phyloP scores from a whole-genome alignment of 495 filamentous ascomycete species.

The Staphylotrichum tortipilum region DNA sequence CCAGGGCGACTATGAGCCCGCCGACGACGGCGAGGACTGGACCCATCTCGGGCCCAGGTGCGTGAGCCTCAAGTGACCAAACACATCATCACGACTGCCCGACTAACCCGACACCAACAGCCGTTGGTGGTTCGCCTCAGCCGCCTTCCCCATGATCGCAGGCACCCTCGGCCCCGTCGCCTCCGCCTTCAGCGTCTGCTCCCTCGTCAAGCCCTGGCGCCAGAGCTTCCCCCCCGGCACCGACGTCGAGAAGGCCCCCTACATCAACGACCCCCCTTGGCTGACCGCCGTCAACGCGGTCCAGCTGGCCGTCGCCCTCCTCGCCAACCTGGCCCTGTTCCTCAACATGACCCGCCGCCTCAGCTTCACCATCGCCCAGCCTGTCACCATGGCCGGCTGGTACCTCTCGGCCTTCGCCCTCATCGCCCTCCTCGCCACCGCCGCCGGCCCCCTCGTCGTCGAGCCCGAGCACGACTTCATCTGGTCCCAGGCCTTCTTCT shows the following conservation, averaged over 20 bases:
- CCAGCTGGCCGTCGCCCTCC: constrained; percentile 60
- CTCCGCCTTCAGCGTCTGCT: constrained; percentile 68
- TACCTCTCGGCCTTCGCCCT: constrained; percentile 60
- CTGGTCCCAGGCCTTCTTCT: constrained; percentile 70
- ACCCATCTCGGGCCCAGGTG: constrained; percentile 49
- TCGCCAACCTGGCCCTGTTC: constrained; percentile 63
- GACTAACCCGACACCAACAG: constrained; percentile 20
- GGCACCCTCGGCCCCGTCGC: constrained; percentile 82
- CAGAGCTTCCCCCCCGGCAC: constrained; percentile 48
- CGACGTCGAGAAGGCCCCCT: constrained; percentile 37
- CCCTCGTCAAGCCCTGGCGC: constrained; percentile 65
- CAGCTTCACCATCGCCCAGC: constrained; percentile 69
- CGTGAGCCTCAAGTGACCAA: too few relatives aligned
- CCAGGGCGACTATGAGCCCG: too few relatives aligned
- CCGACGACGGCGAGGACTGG: too few relatives aligned
- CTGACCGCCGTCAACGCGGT: constrained; percentile 63
- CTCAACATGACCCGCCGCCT: constrained; percentile 78
- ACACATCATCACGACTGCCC: too few relatives aligned
- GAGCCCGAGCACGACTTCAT: constrained; percentile 45
- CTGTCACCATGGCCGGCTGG: constrained; percentile 54
- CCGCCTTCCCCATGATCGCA: constrained; percentile 71
- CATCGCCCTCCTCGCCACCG: constrained; percentile 47
- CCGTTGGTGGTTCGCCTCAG: constrained; percentile 82
- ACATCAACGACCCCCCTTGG: constrained; percentile 63
- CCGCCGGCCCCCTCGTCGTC: constrained; percentile 40